phyloP scores from a whole-genome alignment of 2,329 filamentous ascomycete species.

The Mycocentrospora acerina region DNA sequence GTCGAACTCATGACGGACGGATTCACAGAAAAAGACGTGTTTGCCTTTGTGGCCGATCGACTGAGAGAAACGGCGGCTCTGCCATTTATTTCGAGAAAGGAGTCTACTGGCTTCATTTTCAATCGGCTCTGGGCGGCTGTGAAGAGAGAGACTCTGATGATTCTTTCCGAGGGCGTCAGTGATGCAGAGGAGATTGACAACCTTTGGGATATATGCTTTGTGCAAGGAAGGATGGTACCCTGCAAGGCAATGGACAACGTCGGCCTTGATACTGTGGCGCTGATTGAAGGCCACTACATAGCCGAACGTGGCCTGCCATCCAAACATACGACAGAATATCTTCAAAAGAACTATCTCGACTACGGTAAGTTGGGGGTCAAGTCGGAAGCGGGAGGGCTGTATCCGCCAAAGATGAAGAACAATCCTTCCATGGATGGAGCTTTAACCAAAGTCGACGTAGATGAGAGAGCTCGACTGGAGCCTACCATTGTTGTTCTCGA shows the following conservation, averaged over 20 bases:
- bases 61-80: slow-evolving; percentile 45
- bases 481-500: slow-evolving; percentile 14
- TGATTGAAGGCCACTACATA: slow-evolving; percentile 58
- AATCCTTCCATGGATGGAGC: background rate
- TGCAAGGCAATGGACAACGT: slow-evolving; percentile 53
- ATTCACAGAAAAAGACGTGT: slow-evolving; percentile 45
- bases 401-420: slow-evolving; percentile 5
- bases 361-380: slow-evolving; percentile 53
- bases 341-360: slow-evolving; percentile 49
- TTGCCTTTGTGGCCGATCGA: slow-evolving; percentile 49
- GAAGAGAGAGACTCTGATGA: slow-evolving; percentile 54
- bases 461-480: background rate
- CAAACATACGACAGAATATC: slow-evolving; percentile 47
- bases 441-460: background rate
- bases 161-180: slow-evolving; percentile 54
- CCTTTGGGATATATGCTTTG: slow-evolving; percentile 49
- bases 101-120: slow-evolving; percentile 58
- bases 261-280: slow-evolving; percentile 55
- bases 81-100: slow-evolving; percentile 48
- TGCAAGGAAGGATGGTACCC: slow-evolving; percentile 27
- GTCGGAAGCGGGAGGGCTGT: slow-evolving; percentile 15
- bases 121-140: slow-evolving; percentile 60
- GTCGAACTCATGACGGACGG: slow-evolving; percentile 59
- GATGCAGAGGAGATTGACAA: slow-evolving; percentile 53
- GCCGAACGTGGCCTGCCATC: slow-evolving; percentile 49